Base-by-base conservation (phyloP, 2,329 filamentous ascomycete genomes). In the Alternaria sp. region DNA sequence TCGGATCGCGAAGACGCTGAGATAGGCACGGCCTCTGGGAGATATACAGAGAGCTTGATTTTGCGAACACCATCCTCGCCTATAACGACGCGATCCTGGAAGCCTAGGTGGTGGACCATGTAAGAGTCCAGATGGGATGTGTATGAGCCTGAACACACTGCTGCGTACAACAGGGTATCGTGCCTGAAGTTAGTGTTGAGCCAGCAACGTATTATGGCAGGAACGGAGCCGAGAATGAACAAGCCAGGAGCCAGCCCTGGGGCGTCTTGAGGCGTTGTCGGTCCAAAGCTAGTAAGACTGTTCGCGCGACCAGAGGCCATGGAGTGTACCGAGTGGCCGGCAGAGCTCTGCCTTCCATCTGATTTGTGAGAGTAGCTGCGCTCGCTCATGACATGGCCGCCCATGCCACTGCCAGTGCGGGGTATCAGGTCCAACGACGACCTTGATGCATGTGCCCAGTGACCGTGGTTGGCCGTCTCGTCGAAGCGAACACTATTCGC, bases 401-500 rank as follows among this genome's bases (percentile, higher is more conserved):
- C 90, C 71, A 97, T 84, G 36, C 92, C 90, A 77, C 93, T 96
- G 24, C 89, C 87, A 22, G 92, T 93, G 52, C 94, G 83, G 26
- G 91, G 90, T 41, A 89, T 88, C 67, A 96, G 90, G 57, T 98
- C 95, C 47, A 91, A 88, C 12, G 92, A 94, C 57, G 93, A 90
- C 44, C 94, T 88, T 60, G 90, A 91, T 65, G 88, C 88, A 73
- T 96, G 92, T 38, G 89, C 90, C 87, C 95, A 96, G 77, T 93
- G 93, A 48, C 92, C 91, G 70, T 97, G 93, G 69, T 97, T 88
- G 14, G 94, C 94, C 74, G 93, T 97, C 77, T 98, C 94, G 75
- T 98, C 95, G 72, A 99, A 99, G 38, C 95, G 91, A 68, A 99
- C 95, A 75, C 95, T 98, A 76, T 98, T 98, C 48, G 95, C 94